Base-by-base conservation (phyloP, 108 stramenopile genomes). In the Pseudonitzschia delicatissima region DNA sequence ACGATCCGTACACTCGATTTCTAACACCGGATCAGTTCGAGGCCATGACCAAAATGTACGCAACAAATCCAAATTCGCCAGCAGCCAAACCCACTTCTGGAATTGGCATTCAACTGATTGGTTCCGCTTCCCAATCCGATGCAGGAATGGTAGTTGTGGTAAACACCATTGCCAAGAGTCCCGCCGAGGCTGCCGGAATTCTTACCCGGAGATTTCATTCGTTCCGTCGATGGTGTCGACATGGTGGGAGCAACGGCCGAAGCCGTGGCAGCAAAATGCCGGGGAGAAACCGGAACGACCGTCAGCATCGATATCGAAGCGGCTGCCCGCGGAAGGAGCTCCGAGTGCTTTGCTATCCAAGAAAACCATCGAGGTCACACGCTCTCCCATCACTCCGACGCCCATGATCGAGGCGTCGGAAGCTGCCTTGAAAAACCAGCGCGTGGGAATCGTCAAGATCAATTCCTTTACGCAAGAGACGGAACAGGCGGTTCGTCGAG, bases 1-100 rank as follows among this genome's bases (percentile, higher is more conserved):
- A 51, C 28, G 84, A 86, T 73, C 84, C 82, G 25, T 86, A 86
- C 52, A 86, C 84, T 6, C 61, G 84, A 34, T 86, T 65, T 47
- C 28, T 72, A 42, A 53, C 66, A 8, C 66, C 66, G n/a, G 66
- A 66, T 5, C 66, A 66, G 21, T 66, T 52, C 17, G 51, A 37
- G 32, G 21, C 66, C 5, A 7, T 66, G 11, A 66, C 66, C 0
- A 35, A 37, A 35, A 21, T 51, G 6, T 66, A 66, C 66, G 51
- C 66, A 1, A 21, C 31, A 36, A 9, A 13, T 6, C 27, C 69
- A 40, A 33, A n/a, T 53, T 8, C 52, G 25, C 21, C 47, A 17
- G n/a, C n/a, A n/a, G n/a, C n/a, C n/a, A n/a, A n/a, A n/a, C 62
- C 48, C 3, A 62, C 49, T 15, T 72, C 65, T 0, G 84, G 84